Conservation (phyloP, 208 protist species). For the Acanthamoeba culbertsoni region DNA sequence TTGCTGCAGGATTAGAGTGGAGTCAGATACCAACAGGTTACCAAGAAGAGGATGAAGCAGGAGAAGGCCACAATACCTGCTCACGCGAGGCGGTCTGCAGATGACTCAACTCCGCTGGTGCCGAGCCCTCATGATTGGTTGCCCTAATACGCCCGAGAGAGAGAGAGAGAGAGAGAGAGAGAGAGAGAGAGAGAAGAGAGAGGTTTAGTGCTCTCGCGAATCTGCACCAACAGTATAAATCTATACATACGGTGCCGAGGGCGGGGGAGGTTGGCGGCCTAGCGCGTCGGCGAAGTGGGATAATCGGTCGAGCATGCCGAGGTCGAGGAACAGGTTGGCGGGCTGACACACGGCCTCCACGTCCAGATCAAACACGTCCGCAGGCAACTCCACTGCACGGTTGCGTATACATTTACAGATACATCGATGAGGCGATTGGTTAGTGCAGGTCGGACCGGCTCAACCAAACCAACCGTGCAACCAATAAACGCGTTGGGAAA, state of each 20-base stretch:
- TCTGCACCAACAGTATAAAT: too few relatives aligned
- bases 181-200: too few relatives aligned
- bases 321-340: background rate
- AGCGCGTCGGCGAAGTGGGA: background rate
- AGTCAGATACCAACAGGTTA: background rate
- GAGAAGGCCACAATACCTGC: background rate
- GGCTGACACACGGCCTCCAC: background rate
- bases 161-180: too few relatives aligned
- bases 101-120: background rate
- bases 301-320: background rate
- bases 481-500: too few relatives aligned
- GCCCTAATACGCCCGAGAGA: too few relatives aligned
- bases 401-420: too few relatives aligned
- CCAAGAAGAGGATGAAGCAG: background rate
- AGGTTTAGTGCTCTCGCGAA: too few relatives aligned
- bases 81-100: background rate
- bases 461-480: too few relatives aligned
- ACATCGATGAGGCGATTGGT: too few relatives aligned
- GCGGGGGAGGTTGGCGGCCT: background rate
- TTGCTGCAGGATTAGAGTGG: background rate
- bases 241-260: background rate
- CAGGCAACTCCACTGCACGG: background rate
- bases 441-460: too few relatives aligned
- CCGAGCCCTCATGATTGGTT: background rate
- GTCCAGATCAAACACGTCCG: background rate